Percentiles rank a stretch among this genome's conserved stretches.
phyloP scores from a whole-genome alignment of 2,329 filamentous ascomycete species.

The Paecilomyces sp. region DNA sequence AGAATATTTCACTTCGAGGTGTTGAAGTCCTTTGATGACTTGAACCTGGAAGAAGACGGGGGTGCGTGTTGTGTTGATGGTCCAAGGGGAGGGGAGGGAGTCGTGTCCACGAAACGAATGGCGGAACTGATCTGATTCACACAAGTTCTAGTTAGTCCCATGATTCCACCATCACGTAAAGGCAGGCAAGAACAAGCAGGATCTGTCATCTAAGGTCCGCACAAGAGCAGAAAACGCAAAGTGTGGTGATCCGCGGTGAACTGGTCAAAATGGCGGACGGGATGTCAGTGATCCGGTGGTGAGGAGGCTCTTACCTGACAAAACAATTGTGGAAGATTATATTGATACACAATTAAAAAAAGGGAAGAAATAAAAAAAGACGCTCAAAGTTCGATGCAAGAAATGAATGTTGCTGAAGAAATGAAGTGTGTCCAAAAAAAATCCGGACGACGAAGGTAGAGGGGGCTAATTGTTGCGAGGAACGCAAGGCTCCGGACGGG shows the following conservation, averaged over 20 bases:
- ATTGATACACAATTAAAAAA: conserved; percentile 1
- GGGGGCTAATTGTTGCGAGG: conserved; percentile 8
- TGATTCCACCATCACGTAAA: neutral
- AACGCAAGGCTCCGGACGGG: conserved; percentile 19
- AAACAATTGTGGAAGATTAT: conserved; percentile 6
- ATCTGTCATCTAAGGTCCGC: neutral
- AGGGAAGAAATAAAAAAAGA: neutral
- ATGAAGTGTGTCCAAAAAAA: conserved; percentile 1
- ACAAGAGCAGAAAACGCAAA: neutral
- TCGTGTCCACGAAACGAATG: conserved; percentile 1
- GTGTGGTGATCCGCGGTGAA: conserved; percentile 1
- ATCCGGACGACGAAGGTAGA: neutral
- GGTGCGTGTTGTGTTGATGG: neutral
- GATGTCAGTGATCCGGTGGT: neutral
- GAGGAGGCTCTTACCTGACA: neutral
- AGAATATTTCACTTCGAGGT: conserved; percentile 9
- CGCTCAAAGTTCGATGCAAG: conserved; percentile 2
- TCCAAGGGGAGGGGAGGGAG: neutral
- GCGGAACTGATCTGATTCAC: conserved; percentile 1
- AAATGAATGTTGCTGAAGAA: conserved; percentile 3
- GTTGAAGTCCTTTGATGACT: neutral
- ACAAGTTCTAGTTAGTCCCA: neutral
- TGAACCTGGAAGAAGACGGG: conserved; percentile 10
- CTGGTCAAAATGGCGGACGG: conserved; percentile 3
- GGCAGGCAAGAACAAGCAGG: neutral